Conservation (phyloP, 176 grass and related monocot genomes). For the Cenchrus fungigraminus region DNA sequence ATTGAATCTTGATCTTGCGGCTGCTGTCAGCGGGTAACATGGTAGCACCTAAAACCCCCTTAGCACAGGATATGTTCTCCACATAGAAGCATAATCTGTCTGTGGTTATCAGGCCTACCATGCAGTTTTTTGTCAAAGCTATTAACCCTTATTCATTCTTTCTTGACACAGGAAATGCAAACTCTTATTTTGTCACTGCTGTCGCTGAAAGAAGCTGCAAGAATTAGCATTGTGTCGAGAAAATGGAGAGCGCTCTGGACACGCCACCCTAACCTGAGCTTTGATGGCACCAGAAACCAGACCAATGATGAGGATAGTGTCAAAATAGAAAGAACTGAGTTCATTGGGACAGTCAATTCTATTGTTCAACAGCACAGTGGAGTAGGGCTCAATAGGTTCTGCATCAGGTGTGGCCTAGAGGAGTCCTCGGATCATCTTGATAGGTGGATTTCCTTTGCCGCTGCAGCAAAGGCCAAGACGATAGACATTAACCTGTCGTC, state of each 20-base stretch:
- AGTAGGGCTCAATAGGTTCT: conserved; percentile 26
- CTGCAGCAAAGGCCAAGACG: background rate
- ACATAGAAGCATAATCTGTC: no score
- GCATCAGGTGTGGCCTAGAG: background rate
- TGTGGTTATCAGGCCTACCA: no score
- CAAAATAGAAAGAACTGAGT: conserved; percentile 19
- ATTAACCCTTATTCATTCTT: background rate
- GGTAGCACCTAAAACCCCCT: no score
- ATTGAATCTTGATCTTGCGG: no score
- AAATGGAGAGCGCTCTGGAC: conserved; percentile 17
- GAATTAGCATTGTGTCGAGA: conserved; percentile 12
- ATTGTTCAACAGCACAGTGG: conserved; percentile 12
- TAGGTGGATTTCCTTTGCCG: conserved; percentile 21
- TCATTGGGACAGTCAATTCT: conserved; percentile 20
- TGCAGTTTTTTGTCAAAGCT: no score
- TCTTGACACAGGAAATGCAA: background rate
- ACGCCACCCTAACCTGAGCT: background rate
- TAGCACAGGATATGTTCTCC: no score
- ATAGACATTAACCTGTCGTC: conserved; percentile 15
- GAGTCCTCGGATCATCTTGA: background rate
- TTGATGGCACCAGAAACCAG: background rate
- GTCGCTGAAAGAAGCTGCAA: conserved; percentile 19
- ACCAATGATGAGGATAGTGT: background rate
- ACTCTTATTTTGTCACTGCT: conserved; percentile 6
- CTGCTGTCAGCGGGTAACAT: no score